A percentile compares a stretch with the other conserved stretches of the same genome.
phyloP scores from a whole-genome alignment of 1,284 basidiomycete species.

The Naganishia cerealis region DNA sequence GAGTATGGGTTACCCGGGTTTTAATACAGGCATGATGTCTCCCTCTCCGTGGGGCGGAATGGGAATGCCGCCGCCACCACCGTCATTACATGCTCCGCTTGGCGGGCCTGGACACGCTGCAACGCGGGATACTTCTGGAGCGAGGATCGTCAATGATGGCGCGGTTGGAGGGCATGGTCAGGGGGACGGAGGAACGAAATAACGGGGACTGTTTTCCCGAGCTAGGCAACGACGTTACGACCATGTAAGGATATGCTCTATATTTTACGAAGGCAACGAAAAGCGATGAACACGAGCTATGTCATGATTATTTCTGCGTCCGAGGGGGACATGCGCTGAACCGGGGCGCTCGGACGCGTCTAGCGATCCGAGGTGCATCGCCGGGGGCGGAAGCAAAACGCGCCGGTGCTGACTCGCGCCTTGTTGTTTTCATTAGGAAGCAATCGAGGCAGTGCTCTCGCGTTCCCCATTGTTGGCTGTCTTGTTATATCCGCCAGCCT shows the following conservation, averaged over 20 bases:
- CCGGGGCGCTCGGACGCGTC: too few relatives aligned
- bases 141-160: background rate
- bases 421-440: too few relatives aligned
- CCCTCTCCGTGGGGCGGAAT: slow-evolving; percentile 12
- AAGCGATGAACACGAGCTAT: background rate
- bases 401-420: too few relatives aligned
- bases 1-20: slow-evolving; percentile 20
- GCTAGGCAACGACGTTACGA: background rate
- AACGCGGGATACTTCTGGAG: background rate
- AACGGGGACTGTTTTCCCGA: too few relatives aligned
- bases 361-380: too few relatives aligned
- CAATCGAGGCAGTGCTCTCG: too few relatives aligned
- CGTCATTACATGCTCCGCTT: slow-evolving; percentile 4
- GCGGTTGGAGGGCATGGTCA: slow-evolving; percentile 1
- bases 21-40: slow-evolving; percentile 3
- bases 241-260: background rate
- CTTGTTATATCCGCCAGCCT: background rate
- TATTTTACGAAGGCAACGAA: background rate
- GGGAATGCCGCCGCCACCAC: slow-evolving; percentile 13
- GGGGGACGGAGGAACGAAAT: background rate
- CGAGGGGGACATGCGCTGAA: too few relatives aligned
- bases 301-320: background rate
- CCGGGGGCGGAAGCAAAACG: too few relatives aligned
- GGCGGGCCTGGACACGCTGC: too few relatives aligned
- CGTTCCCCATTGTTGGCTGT: too few relatives aligned